Percentiles rank a stretch among this genome's conserved stretches.
phyloP scores from a whole-genome alignment of 148 eudicot species.

The Camellia sinensis region DNA sequence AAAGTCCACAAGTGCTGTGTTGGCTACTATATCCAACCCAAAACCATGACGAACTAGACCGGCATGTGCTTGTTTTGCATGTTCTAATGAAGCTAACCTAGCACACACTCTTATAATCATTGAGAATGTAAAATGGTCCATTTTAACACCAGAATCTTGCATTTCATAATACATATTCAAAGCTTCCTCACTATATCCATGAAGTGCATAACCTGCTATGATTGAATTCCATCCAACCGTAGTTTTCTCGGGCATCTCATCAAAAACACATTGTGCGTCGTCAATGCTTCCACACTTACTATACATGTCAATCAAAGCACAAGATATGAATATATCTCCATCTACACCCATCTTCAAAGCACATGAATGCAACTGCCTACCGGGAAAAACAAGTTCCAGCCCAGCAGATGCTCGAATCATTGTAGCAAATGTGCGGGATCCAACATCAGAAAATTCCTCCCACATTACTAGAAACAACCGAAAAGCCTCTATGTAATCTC shows the following conservation, averaged over 20 bases:
- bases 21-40: conserved; percentile 70
- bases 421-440: conserved; percentile 52
- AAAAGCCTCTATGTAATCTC: conserved; percentile 62
- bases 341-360: conserved; percentile 52
- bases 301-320: conserved; percentile 86
- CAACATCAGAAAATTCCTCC: conserved; percentile 45
- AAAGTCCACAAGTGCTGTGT: conserved; percentile 75
- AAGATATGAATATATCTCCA: conserved; percentile 56
- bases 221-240: conserved; percentile 86
- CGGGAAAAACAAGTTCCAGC: conserved; percentile 48
- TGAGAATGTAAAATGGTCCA: conserved; percentile 86
- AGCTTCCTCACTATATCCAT: conserved; percentile 89
- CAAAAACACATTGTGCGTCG: conserved; percentile 74
- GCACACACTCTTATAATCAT: conserved; percentile 68
- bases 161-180: conserved; percentile 68
- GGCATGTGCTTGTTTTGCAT: conserved; percentile 87
- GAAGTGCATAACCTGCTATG: conserved; percentile 74
- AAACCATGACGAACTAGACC: conserved; percentile 78
- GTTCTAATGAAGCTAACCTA: conserved; percentile 76
- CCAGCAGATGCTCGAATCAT: conserved; percentile 73
- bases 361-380: conserved; percentile 68
- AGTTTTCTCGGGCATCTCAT: conserved; percentile 66
- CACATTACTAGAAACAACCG: conserved; percentile 57
- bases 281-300: conserved; percentile 76
- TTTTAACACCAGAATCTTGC: conserved; percentile 72